Conservation (phyloP, 164 flowering plant genomes). For the Pachysandra terminalis region DNA sequence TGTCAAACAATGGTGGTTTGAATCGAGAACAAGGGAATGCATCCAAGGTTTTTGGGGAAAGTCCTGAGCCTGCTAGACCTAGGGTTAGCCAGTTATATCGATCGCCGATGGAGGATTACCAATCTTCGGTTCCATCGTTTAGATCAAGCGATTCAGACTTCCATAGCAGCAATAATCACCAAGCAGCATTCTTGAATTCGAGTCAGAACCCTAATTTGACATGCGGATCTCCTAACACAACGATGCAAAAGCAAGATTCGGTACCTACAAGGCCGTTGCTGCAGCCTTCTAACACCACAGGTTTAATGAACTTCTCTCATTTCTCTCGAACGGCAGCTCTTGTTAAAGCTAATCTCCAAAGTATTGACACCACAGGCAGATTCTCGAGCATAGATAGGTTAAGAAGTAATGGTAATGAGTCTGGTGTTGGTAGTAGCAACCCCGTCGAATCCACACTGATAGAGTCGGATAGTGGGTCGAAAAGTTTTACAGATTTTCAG, state of each 20-base stretch:
- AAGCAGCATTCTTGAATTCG: constrained; percentile 22
- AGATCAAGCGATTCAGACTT: constrained; percentile 36
- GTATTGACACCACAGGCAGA: constrained; percentile 17
- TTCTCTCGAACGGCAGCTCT: constrained; percentile 64
- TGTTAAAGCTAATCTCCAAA: constrained; percentile 43
- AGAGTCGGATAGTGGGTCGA: constrained; percentile 23
- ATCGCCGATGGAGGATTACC: constrained; percentile 21
- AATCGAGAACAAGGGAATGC: constrained; percentile 27
- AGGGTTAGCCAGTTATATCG: constrained; percentile 24
- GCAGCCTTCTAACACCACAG: constrained; percentile 26
- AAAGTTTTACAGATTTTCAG: constrained; percentile 19
- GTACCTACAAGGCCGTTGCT: constrained; percentile 7
- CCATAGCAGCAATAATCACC: constrained; percentile 18
- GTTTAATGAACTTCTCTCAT: constrained; percentile 63
- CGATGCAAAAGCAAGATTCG: constrained; percentile 33
- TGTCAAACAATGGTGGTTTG: constrained; percentile 19
- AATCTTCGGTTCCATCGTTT: constrained; percentile 27
- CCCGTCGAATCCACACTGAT: constrained; percentile 23
- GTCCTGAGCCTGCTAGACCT: constrained; percentile 19
- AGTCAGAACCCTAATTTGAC: constrained; percentile 19
- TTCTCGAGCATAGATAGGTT: constrained; percentile 25
- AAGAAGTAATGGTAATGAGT: constrained; percentile 31
- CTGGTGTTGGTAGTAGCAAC: constrained; percentile 21
- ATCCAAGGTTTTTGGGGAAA: constrained; percentile 24
- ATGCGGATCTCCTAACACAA: constrained; percentile 22